Evolutionary conservation across 768 basidiomycete species (phyloP).

Genomic region (Boletus tylopilopsis): DNA sequence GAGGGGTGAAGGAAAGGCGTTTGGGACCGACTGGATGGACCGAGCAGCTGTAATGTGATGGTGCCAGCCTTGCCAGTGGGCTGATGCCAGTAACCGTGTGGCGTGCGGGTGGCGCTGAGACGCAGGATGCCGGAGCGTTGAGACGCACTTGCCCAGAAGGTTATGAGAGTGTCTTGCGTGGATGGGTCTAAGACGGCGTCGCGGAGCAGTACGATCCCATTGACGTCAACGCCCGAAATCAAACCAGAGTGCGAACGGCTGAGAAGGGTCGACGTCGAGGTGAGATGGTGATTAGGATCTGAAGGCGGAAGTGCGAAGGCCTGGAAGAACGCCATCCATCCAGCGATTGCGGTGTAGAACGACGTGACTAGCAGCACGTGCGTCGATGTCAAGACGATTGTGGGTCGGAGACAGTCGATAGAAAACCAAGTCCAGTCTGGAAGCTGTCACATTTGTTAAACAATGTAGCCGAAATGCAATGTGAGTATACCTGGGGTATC

Average conservation of each 20-base stretch:
- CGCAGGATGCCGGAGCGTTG: conserved; percentile 6
- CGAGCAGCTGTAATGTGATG: conserved; percentile 4
- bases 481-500: neutral
- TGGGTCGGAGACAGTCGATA: neutral
- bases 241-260: conserved; percentile 9
- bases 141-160: neutral
- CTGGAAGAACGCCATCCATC: conserved; percentile 8
- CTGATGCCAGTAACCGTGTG: too few relatives aligned
- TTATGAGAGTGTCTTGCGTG: conserved; percentile 11
- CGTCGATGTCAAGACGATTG: conserved; percentile 17
- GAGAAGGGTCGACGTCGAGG: neutral
- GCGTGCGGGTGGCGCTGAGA: neutral
- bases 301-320: conserved; percentile 11
- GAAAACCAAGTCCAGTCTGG: too few relatives aligned
- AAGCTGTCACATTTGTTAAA: too few relatives aligned
- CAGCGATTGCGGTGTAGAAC: neutral
- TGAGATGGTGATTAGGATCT: neutral
- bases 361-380: conserved; percentile 15
- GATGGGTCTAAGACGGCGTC: conserved; percentile 9
- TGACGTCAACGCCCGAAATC: neutral
- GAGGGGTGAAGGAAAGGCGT: neutral
- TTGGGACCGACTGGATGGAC: too few relatives aligned
- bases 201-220: conserved; percentile 4
- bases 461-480: neutral
- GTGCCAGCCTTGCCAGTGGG: too few relatives aligned